phyloP scores from a whole-genome alignment of 495 filamentous ascomycete genomes.

The Tuber aestivum region DNA sequence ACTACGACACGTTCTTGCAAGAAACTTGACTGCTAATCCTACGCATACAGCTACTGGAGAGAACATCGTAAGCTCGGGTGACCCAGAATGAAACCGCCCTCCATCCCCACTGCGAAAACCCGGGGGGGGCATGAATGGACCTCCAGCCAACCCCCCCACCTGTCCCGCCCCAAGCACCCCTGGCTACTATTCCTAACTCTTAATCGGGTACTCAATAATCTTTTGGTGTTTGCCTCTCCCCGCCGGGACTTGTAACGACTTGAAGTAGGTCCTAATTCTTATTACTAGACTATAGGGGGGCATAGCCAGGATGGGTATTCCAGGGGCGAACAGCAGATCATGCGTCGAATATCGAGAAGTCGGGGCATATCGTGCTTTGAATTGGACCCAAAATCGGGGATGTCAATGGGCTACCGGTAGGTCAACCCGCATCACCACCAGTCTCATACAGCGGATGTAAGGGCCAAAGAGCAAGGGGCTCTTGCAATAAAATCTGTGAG shows the following conservation, averaged over 20 bases:
- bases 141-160: not conserved
- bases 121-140: not conserved
- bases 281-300: not conserved
- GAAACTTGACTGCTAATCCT: not conserved
- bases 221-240: not conserved
- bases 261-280: not conserved
- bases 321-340: not conserved
- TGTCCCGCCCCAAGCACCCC: not conserved
- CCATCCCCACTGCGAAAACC: not conserved
- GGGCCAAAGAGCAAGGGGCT: not conserved
- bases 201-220: not conserved
- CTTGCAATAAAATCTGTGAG: not conserved
- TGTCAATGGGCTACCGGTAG: not conserved
- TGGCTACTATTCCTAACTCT: not conserved
- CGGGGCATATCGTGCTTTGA: not conserved
- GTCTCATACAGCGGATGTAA: not conserved
- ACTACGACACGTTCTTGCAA: not conserved
- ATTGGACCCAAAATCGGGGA: not conserved
- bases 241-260: not conserved
- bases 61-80: not conserved
- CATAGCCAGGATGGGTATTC: not conserved
- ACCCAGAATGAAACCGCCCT: not conserved
- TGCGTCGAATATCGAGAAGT: not conserved
- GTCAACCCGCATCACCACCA: not conserved
- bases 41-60: not conserved